phyloP scores from a whole-genome alignment of 805 yeast genomes.

The Sporopachydermia lactativora region DNA sequence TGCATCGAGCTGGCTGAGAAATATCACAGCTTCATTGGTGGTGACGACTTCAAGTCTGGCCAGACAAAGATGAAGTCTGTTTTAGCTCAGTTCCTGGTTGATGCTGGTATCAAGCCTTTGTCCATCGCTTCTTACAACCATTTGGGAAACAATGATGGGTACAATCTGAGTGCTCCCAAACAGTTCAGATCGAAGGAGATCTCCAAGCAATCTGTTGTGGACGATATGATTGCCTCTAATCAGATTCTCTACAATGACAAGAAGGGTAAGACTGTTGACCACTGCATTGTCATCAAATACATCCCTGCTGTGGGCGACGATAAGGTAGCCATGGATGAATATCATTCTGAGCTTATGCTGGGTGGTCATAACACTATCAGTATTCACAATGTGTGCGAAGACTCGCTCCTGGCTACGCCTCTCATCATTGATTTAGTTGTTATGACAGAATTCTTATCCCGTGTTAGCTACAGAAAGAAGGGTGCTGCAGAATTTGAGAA shows the following conservation, averaged over 20 bases:
- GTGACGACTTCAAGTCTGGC: conserved; percentile 95
- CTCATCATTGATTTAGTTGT: conserved; percentile 83
- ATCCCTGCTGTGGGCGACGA: conserved; percentile 91
- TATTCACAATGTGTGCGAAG: conserved; percentile 93
- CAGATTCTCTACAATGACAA: conserved; percentile 71
- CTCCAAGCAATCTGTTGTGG: conserved; percentile 84
- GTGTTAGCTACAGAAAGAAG: conserved; percentile 63
- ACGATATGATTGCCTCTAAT: conserved; percentile 85
- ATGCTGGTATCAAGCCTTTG: conserved; percentile 91
- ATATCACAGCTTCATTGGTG: conserved; percentile 70
- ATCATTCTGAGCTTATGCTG: conserved; percentile 90
- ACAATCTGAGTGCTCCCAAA: conserved; percentile 76
- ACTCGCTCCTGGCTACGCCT: conserved; percentile 88
- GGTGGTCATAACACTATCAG: conserved; percentile 95
- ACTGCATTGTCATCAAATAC: conserved; percentile 90
- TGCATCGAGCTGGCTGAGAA: conserved; percentile 78
- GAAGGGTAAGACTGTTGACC: conserved; percentile 69
- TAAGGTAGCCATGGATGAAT: conserved; percentile 97
- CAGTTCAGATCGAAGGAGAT: conserved; percentile 95
- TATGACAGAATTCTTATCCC: conserved; percentile 78
- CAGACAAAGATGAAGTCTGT: conserved; percentile 96
- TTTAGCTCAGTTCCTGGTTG: conserved; percentile 87
- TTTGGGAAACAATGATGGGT: conserved; percentile 93
- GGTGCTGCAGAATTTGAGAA: conserved; percentile 37
- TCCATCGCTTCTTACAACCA: conserved; percentile 95